Evolutionary conservation across 2,329 filamentous ascomycete species (phyloP), one percentile per base, ranked within the genome.

Genomic region (Sporothrix brunneoviolacea): DNA sequence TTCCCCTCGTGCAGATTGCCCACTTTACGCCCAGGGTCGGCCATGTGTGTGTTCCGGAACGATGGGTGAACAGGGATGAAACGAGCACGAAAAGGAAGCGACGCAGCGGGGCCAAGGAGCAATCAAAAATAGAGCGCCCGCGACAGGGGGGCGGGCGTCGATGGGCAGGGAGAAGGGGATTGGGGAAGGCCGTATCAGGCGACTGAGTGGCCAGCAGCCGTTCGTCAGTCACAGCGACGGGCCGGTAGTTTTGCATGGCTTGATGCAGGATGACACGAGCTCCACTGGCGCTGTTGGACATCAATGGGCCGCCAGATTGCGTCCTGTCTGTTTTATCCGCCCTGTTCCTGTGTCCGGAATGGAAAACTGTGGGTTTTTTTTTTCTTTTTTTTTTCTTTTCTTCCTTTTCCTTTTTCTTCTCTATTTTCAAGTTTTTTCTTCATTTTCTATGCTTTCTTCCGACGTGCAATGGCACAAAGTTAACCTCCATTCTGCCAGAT

Each of bases 1-100:
- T 22, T 39, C 16, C 35, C 40, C 39, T 43, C 38, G 36, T 43
- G 44, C 44, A 43, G 28, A 38, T 19, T 22, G 33, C 43, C 39
- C 45, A 35, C 50, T 38, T 37, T 47, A 40, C 24, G 10, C 24
- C 10, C n/a, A n/a, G n/a, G n/a, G n/a, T n/a, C n/a, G n/a, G n/a
- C 24, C 24, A 5, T 10, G 5, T 28, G 21, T 15, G 32, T 37
- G 48, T 44, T 50, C 39, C 39, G 39, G 48, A 38, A 44, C 30
- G 32, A 44, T 38, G 39, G 39, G 40, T 32, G 48, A 44, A 9
- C 39, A 50, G 48, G 40, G 45, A 44, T 50, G 48, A 50, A 50
- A 50, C 48, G 22, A 19, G 6, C 12, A 19, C 7, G 22, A 15
- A n/a, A 39, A 19, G n/a, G 13, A n/a, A n/a, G n/a, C n/a, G 16